Evolutionary conservation across 805 yeast species (phyloP).

Genomic region (Nakazawaea ernobii): DNA sequence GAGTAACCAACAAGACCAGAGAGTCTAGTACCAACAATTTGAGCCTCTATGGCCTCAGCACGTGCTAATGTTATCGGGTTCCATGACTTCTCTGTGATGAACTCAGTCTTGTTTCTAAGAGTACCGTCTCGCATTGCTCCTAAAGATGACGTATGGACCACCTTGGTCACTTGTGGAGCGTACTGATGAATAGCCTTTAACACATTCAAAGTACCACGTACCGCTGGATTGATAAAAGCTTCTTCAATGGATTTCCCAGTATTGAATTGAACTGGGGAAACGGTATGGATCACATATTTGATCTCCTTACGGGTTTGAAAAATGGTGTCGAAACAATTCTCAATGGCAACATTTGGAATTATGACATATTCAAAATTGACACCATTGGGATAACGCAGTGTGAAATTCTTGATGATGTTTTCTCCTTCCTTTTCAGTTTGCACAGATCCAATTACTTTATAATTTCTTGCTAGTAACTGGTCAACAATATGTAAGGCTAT

Average conservation of each 20-base stretch:
- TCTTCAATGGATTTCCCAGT: slow-evolving; percentile 37
- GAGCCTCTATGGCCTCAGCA: too few species aligned
- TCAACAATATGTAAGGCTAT: slow-evolving; percentile 36
- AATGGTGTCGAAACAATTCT: slow-evolving; percentile 43
- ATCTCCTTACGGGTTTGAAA: slow-evolving; percentile 35
- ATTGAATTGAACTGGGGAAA: slow-evolving; percentile 39
- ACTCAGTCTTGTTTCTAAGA: neutral
- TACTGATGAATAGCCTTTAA: slow-evolving; percentile 35
- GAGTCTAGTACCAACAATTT: slow-evolving; percentile 15
- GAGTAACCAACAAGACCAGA: slow-evolving; percentile 18
- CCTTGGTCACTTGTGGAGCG: slow-evolving; percentile 38
- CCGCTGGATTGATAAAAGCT: slow-evolving; percentile 50
- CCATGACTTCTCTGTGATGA: slow-evolving; percentile 29
- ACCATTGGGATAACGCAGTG: slow-evolving; percentile 18
- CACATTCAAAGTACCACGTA: slow-evolving; percentile 45
- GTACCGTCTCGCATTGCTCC: slow-evolving; percentile 34
- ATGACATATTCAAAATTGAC: slow-evolving; percentile 23
- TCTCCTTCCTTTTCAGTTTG: slow-evolving; percentile 40
- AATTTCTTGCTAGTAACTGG: slow-evolving; percentile 26
- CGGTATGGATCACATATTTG: slow-evolving; percentile 42
- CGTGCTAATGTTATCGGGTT: slow-evolving; percentile 23
- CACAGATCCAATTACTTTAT: slow-evolving; percentile 46
- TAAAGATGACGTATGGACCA: slow-evolving; percentile 50
- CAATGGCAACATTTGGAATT: slow-evolving; percentile 25
- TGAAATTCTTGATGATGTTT: slow-evolving; percentile 25